A percentile compares a stretch with the other conserved stretches of the same genome.
These are phyloP conservation scores for Salix purpurea DNA, from an alignment of 345 rosid genomes.

Conservation along the genomic window DNA sequence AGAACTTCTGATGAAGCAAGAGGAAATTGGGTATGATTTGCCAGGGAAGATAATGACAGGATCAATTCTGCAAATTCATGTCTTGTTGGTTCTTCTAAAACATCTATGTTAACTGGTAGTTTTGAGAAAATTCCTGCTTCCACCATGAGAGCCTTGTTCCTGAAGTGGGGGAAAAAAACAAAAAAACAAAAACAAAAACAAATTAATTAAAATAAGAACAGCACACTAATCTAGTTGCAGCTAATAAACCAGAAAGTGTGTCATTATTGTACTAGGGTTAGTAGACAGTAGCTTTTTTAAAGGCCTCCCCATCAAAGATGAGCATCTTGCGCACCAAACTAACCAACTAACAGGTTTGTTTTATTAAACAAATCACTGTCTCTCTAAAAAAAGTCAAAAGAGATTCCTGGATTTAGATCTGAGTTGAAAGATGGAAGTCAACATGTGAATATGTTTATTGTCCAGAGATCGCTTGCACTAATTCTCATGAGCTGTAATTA, in stretches of 20 bases:
- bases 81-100: slow-evolving; percentile 47
- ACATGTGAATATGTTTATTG: slow-evolving; percentile 11
- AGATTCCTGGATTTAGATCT: slow-evolving; percentile 40
- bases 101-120: slow-evolving; percentile 44
- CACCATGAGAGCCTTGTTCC: slow-evolving; percentile 77
- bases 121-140: slow-evolving; percentile 76
- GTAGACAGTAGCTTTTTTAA: background rate
- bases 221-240: background rate
- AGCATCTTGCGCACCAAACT: background rate
- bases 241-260: background rate
- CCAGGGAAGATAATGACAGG: slow-evolving; percentile 52
- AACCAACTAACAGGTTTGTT: background rate
- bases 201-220: background rate
- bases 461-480: slow-evolving; percentile 16
- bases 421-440: slow-evolving; percentile 32
- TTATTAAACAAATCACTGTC: background rate
- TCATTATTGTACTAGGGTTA: background rate
- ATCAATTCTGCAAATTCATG: slow-evolving; percentile 56
- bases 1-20: slow-evolving; percentile 42
- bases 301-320: background rate
- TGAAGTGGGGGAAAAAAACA: slow-evolving; percentile 28
- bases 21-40: slow-evolving; percentile 41
- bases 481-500: slow-evolving; percentile 9
- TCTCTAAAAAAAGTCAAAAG: slow-evolving; percentile 31
- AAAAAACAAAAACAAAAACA: background rate